Evolutionary conservation across 2,329 filamentous ascomycete species (phyloP).

Genomic region (Beauveria brongniartii): DNA sequence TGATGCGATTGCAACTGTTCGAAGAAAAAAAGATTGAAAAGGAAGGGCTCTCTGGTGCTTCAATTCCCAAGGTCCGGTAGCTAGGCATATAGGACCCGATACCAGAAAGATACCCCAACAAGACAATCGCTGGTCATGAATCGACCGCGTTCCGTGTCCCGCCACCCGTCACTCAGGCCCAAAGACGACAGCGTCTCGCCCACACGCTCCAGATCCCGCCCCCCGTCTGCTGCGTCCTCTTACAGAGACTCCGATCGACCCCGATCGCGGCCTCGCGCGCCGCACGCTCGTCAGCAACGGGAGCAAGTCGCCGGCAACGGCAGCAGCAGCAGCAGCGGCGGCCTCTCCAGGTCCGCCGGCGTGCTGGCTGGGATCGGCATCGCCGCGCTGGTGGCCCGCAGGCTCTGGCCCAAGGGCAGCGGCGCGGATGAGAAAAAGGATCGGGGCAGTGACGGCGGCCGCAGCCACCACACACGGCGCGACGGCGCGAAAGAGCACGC

Average conservation of each 20-base stretch:
- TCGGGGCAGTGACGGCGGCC: neutral
- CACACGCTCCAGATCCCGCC: neutral
- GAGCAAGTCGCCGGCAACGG: neutral
- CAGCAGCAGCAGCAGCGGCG: neutral
- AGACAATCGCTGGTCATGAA: neutral
- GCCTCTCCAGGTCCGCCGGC: slow-evolving; percentile 19
- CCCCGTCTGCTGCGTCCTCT: neutral
- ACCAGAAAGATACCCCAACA: neutral
- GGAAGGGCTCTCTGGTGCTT: neutral
- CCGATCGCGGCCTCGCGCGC: neutral
- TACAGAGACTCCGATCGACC: neutral
- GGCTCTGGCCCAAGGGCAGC: slow-evolving; percentile 26
- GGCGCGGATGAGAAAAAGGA: neutral
- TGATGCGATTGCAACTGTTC: neutral
- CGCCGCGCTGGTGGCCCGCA: slow-evolving; percentile 26
- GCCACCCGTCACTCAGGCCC: neutral
- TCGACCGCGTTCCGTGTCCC: slow-evolving; percentile 9
- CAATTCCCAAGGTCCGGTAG: too few species aligned
- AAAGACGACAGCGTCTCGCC: neutral
- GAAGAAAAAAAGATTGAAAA: neutral
- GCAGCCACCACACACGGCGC: neutral
- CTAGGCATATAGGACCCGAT: neutral
- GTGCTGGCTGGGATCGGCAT: slow-evolving; percentile 28
- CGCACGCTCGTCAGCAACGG: neutral
- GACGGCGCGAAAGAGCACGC: neutral